Conservation (phyloP, 805 yeast species). For the Sugiyamaella americana region DNA sequence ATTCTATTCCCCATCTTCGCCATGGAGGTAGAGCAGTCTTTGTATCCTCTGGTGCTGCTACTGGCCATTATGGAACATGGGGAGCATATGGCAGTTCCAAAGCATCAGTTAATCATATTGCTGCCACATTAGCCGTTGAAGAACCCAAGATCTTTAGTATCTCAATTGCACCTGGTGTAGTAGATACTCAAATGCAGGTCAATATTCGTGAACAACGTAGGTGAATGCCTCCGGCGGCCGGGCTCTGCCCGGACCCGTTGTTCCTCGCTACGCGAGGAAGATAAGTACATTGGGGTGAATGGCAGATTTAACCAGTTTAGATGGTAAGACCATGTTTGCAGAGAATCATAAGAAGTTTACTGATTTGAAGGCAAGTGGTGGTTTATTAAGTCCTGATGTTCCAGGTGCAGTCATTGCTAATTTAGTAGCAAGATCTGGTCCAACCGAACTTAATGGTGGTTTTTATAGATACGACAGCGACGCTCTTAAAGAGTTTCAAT, state of each 20-base stretch:
- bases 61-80: slow-evolving; percentile 40
- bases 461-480: slow-evolving; percentile 49
- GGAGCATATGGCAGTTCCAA: slow-evolving; percentile 88
- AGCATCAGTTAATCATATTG: slow-evolving; percentile 82
- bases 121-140: slow-evolving; percentile 60
- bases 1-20: slow-evolving; percentile 53
- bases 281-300: not conserved
- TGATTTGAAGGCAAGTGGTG: slow-evolving; percentile 50
- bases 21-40: slow-evolving; percentile 61
- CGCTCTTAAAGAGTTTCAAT: slow-evolving; percentile 12
- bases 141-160: slow-evolving; percentile 54
- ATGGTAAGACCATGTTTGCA: slow-evolving; percentile 53
- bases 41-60: slow-evolving; percentile 87
- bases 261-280: too few relatives aligned
- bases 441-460: slow-evolving; percentile 53
- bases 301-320: slow-evolving; percentile 15
- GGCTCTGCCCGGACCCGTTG: too few relatives aligned
- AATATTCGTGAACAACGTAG: slow-evolving; percentile 59
- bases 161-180: slow-evolving; percentile 92
- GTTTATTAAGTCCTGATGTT: slow-evolving; percentile 58
- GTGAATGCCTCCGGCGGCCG: too few relatives aligned
- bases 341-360: slow-evolving; percentile 56
- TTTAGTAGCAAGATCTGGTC: slow-evolving; percentile 56
- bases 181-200: slow-evolving; percentile 82
- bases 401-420: slow-evolving; percentile 70